phyloP scores from a whole-genome alignment of 306 rosid genomes.

The Acacia crassicarpa region DNA sequence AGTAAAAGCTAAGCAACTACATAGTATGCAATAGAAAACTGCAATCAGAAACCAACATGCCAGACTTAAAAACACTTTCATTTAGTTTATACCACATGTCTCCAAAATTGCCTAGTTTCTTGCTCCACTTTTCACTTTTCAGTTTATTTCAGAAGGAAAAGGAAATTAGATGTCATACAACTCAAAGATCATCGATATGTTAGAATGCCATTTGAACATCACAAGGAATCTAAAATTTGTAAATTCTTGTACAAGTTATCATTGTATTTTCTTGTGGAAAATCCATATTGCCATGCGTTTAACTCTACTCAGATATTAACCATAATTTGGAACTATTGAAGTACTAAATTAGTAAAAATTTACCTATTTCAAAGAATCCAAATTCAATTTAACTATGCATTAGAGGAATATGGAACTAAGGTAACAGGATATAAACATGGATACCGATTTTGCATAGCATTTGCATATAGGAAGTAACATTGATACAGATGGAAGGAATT shows the following conservation, averaged over 20 bases:
- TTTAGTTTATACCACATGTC: neutral
- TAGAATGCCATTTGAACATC: neutral
- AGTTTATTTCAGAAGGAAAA: neutral
- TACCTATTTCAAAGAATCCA: neutral
- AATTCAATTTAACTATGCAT: neutral
- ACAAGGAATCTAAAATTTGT: neutral
- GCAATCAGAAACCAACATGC: slow-evolving; percentile 8
- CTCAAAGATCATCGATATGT: neutral
- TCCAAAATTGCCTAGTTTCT: neutral
- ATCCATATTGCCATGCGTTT: neutral
- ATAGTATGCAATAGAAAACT: slow-evolving; percentile 8
- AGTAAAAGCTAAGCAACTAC: neutral
- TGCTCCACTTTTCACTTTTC: neutral
- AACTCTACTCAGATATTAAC: neutral
- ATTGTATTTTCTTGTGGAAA: neutral
- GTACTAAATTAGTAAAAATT: neutral
- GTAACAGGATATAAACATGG: neutral
- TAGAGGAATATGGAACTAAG: neutral
- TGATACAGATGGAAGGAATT: neutral
- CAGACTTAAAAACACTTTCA: slow-evolving; percentile 1
- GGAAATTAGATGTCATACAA: neutral
- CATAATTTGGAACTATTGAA: neutral
- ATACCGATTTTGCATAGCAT: neutral
- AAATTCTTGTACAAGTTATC: neutral
- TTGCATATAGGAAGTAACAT: neutral